phyloP scores from a whole-genome alignment of 2,329 filamentous ascomycete genomes.

The Fusarium ramigenum region DNA sequence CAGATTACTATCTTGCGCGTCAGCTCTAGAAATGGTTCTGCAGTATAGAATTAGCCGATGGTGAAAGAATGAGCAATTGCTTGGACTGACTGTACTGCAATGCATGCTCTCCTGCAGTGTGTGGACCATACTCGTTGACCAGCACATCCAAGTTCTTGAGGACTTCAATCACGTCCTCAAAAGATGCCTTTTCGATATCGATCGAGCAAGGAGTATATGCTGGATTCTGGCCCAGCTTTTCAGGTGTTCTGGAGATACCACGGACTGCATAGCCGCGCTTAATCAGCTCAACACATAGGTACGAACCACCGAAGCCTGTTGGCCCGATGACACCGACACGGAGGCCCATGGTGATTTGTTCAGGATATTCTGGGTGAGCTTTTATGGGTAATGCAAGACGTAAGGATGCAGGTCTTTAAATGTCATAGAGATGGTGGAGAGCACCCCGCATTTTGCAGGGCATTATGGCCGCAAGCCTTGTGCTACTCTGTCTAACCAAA shows the following conservation, averaged over 20 bases:
- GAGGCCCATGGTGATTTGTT: background rate
- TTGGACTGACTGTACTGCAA: background rate
- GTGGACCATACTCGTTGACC: background rate
- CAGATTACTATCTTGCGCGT: slow-evolving; percentile 4
- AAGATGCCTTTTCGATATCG: background rate
- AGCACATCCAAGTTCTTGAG: background rate
- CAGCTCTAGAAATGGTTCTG: background rate
- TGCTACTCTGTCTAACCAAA: background rate
- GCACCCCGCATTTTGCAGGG: background rate
- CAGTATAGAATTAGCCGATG: background rate
- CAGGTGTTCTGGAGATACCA: background rate
- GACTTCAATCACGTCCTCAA: background rate
- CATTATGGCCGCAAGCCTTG: background rate
- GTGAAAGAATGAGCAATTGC: background rate
- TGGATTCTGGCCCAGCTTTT: background rate
- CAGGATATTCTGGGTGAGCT: background rate
- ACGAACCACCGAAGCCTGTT: background rate
- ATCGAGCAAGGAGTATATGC: background rate
- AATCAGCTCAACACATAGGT: background rate
- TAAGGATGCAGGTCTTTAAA: background rate
- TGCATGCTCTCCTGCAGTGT: background rate
- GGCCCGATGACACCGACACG: background rate
- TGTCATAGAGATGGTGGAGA: background rate
- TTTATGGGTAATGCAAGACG: background rate
- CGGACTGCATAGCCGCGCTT: background rate